Evolutionary conservation across 768 basidiomycete genomes (phyloP), one percentile per base, ranked within the genome.

Genomic region (Cystofilobasidium ferigula): DNA sequence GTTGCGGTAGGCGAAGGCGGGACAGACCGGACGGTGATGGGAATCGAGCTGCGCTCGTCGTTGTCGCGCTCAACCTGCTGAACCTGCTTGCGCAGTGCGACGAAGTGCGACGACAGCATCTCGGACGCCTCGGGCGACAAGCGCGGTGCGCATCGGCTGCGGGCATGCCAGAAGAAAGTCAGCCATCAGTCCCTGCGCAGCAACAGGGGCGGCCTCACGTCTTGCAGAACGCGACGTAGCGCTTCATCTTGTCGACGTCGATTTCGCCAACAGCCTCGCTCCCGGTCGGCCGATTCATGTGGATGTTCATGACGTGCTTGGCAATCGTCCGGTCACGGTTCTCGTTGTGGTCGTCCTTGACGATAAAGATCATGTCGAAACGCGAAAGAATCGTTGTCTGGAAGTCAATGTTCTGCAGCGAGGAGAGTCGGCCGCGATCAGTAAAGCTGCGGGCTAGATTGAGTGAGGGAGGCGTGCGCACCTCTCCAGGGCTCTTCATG

Each of bases 301-400:
- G 95, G 56, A 95, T 88, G 75, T 91, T 93, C 89, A 99, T 91
- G 70, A 99, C 93, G 73, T 98, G 92, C 75, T 86, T 88, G 10
- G 94, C 95, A 70, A 98, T 93, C 74, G 85, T 87, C 89, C 86
- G 84, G 75, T 99, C 95, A 57, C 95, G 83, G 45, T 81, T 79
- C 75, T 98, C 95, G 73, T 97, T 90, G 75, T 99, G 95, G 72
- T 98, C 92, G 72, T 99, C 95, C 75, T 88, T 90, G 68, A 99
- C 87, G 70, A 99, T 94, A 79, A 98, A 99, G 71, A 99, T 98
- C 93, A 99, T 94, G 74, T 99, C 95, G 76, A 99, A 99, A 64
- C 95, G 87, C 57, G 93, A 97, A 74, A 99, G 77, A 70, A 99
- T 97, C 1, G 95, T 98, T 8, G 93, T 95, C 78, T 95, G 92